Percentiles rank a stretch among this genome's conserved stretches.
Evolutionary conservation across 352 stramenopile species (phyloP).

Genomic region (Thalassiosira sp.): DNA sequence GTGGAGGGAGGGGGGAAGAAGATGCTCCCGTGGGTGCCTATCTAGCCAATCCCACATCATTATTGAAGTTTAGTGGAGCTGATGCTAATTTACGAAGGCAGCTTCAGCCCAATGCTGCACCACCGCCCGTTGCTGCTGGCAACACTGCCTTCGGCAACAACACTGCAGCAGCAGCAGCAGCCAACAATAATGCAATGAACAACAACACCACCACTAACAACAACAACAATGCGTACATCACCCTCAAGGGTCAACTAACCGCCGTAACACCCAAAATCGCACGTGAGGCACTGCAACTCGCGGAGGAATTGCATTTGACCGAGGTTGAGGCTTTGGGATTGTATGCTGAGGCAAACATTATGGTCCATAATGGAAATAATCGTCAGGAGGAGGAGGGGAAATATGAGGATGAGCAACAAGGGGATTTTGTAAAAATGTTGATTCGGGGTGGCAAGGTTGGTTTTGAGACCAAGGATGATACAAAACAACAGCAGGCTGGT

Average conservation of each 20-base stretch:
- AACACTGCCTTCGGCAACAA: neutral
- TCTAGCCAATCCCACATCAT: constrained; percentile 25
- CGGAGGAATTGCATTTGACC: constrained; percentile 63
- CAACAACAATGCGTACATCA: constrained; percentile 12
- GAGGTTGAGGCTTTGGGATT: constrained; percentile 59
- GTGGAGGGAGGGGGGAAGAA: neutral
- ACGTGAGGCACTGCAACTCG: constrained; percentile 48
- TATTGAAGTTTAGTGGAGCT: constrained; percentile 1
- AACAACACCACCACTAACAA: no score
- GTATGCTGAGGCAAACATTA: constrained; percentile 42
- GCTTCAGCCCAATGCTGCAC: neutral
- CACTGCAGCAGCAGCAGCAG: constrained; percentile 24
- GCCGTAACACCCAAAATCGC: constrained; percentile 57
- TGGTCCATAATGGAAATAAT: neutral
- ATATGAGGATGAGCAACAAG: constrained; percentile 13
- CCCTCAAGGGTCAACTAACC: constrained; percentile 17
- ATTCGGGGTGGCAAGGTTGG: constrained; percentile 21
- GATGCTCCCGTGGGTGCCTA: constrained; percentile 15
- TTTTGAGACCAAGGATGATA: constrained; percentile 7
- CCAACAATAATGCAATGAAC: no score
- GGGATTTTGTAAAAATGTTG: constrained; percentile 32
- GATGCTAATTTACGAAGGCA: constrained; percentile 1
- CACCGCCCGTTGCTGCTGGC: neutral
- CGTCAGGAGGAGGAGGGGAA: constrained; percentile 5
- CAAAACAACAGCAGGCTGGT: neutral